Evolutionary conservation across 2,329 filamentous ascomycete species (phyloP).

Genomic region (Penicillium sp.): DNA sequence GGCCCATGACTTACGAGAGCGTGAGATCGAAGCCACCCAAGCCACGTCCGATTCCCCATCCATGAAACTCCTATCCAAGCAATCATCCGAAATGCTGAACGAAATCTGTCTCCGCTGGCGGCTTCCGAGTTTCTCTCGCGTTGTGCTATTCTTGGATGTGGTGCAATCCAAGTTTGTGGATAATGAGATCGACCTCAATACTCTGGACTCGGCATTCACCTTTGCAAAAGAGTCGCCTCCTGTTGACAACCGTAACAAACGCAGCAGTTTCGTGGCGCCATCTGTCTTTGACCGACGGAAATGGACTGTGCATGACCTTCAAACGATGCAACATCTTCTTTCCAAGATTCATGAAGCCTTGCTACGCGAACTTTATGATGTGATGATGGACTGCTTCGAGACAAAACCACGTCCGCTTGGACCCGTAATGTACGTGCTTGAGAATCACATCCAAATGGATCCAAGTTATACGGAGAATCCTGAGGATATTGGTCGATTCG

Average conservation of each 20-base stretch:
- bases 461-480: conserved; percentile 68
- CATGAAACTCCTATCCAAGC: conserved; percentile 65
- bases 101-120: conserved; percentile 89
- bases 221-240: conserved; percentile 71
- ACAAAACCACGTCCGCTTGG: conserved; percentile 80
- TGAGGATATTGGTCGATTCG: conserved; percentile 71
- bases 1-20: conserved; percentile 58
- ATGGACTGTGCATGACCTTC: conserved; percentile 70
- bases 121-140: conserved; percentile 75
- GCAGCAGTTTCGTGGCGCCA: conserved; percentile 49
- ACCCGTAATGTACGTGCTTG: conserved; percentile 74
- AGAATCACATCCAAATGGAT: conserved; percentile 79
- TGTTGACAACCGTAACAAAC: conserved; percentile 60
- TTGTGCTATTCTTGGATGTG: conserved; percentile 81
- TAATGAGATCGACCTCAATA: conserved; percentile 76
- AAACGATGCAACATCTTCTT: conserved; percentile 72
- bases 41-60: conserved; percentile 49
- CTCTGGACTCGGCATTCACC: conserved; percentile 79
- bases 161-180: conserved; percentile 81
- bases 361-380: conserved; percentile 80
- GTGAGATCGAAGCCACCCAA: conserved; percentile 51
- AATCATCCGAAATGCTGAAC: conserved; percentile 77
- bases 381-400: conserved; percentile 87
- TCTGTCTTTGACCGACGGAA: conserved; percentile 59
- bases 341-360: conserved; percentile 75